These are phyloP conservation scores for Colletotrichum tropicale DNA, from an alignment of 2,329 filamentous ascomycete genomes.

Conservation along the genomic window DNA sequence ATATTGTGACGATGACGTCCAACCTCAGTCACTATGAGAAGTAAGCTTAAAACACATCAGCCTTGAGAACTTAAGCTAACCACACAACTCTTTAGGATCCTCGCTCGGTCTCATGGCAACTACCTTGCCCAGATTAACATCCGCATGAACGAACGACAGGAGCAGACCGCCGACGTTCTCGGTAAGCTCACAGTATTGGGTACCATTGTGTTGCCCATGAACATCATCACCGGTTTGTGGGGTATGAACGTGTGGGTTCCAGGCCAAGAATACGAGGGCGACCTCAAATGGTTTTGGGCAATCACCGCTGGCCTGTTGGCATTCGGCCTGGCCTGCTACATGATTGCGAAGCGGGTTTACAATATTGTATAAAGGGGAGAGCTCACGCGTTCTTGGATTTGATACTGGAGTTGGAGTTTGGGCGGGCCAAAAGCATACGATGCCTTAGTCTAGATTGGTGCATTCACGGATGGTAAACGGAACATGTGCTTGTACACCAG, in stretches of 20 bases:
- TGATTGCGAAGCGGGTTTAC: constrained; percentile 84
- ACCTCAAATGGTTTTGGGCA: constrained; percentile 76
- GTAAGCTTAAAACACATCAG: constrained; percentile 53
- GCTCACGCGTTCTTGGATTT: neutral
- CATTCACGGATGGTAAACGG: constrained; percentile 18
- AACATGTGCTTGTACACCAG: constrained; percentile 2
- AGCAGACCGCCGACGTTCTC: constrained; percentile 93
- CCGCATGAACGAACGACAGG: constrained; percentile 96
- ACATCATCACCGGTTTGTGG: constrained; percentile 98
- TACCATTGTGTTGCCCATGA: constrained; percentile 98
- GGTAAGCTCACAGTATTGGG: constrained; percentile 94
- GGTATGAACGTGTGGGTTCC: constrained; percentile 99
- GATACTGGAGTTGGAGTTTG: neutral
- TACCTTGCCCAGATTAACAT: constrained; percentile 99
- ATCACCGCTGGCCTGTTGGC: constrained; percentile 76
- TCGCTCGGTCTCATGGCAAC: constrained; percentile 90
- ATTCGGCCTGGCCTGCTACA: constrained; percentile 82
- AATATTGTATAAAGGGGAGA: constrained; percentile 68
- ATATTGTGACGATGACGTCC: constrained; percentile 98
- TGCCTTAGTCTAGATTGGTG: neutral
- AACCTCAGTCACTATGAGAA: constrained; percentile 97
- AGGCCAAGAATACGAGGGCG: constrained; percentile 81
- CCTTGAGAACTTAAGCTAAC: neutral
- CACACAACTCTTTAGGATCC: constrained; percentile 61
- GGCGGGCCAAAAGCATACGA: neutral